Conservation (phyloP, 177 flowering plant species). For the Vitis hybrid region DNA sequence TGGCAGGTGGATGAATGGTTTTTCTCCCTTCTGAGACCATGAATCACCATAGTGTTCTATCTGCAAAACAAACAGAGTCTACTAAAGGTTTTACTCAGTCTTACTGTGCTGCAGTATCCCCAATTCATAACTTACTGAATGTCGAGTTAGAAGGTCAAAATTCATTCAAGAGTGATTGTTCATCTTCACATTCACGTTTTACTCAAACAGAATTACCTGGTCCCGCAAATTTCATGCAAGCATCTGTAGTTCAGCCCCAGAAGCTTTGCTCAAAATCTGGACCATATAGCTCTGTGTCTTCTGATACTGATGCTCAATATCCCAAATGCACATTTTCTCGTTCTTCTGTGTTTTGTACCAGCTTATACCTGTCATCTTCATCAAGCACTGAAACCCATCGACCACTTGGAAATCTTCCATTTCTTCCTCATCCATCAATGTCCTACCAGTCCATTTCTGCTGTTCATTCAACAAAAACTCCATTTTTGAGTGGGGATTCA, state of each 20-base stretch:
- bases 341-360: constrained; percentile 65
- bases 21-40: constrained; percentile 17
- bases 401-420: constrained; percentile 58
- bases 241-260: constrained; percentile 14
- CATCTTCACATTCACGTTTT: constrained; percentile 24
- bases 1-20: too few species aligned
- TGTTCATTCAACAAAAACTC: constrained; percentile 34
- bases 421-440: constrained; percentile 56
- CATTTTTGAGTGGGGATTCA: constrained; percentile 30
- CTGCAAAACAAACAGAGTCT: constrained; percentile 28
- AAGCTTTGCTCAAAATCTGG: constrained; percentile 13
- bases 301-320: constrained; percentile 25
- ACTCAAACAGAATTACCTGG: constrained; percentile 17
- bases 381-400: constrained; percentile 40
- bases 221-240: constrained; percentile 13
- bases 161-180: constrained; percentile 14
- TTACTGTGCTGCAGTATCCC: constrained; percentile 20
- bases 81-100: constrained; percentile 22
- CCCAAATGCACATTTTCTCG: constrained; percentile 32
- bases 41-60: constrained; percentile 24
- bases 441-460: constrained; percentile 29
- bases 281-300: constrained; percentile 22
- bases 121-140: constrained; percentile 20
- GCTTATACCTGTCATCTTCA: constrained; percentile 56
- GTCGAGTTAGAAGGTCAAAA: constrained; percentile 25